Percentiles rank a stretch among this genome's conserved stretches.
These are phyloP conservation scores for Amaranthus tricolor DNA, from an alignment of 179 eudicot genomes.

Conservation along the genomic window DNA sequence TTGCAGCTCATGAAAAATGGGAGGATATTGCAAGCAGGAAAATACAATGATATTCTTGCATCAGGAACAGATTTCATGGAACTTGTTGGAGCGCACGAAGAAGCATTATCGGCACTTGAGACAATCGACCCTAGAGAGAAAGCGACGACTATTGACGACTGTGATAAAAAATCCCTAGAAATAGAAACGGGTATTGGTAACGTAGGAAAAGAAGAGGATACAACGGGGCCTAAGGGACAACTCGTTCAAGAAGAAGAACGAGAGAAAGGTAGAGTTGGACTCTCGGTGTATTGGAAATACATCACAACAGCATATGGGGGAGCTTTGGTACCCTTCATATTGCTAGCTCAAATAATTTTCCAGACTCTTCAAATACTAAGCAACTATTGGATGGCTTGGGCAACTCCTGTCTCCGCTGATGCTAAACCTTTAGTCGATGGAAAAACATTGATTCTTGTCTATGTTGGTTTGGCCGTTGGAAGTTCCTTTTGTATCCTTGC, in stretches of 20 bases:
- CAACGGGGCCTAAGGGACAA: constrained; percentile 42
- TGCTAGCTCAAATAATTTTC: constrained; percentile 45
- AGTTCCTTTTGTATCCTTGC: constrained; percentile 58
- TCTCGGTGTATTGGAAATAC: constrained; percentile 76
- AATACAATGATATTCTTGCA: constrained; percentile 56
- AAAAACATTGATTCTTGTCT: constrained; percentile 58
- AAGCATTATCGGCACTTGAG: constrained; percentile 55
- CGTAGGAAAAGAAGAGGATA: constrained; percentile 42
- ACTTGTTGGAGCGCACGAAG: constrained; percentile 73
- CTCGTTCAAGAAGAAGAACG: constrained; percentile 90
- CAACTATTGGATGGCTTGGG: constrained; percentile 96
- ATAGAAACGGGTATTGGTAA: constrained; percentile 37
- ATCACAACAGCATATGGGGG: constrained; percentile 77
- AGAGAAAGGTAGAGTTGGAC: constrained; percentile 75
- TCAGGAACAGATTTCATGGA: constrained; percentile 78
- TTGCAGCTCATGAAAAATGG: constrained; percentile 80
- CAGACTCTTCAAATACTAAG: constrained; percentile 58
- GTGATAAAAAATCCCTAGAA: constrained; percentile 1
- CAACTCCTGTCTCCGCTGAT: constrained; percentile 65
- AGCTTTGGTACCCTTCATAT: constrained; percentile 56
- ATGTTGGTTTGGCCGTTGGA: constrained; percentile 57
- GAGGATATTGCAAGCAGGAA: constrained; percentile 59
- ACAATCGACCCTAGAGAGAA: constrained; percentile 20
- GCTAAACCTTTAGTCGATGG: constrained; percentile 39
- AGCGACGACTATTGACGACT: not conserved